phyloP scores from a whole-genome alignment of 73 alveolate genomes.

The Stentor coeruleus region DNA sequence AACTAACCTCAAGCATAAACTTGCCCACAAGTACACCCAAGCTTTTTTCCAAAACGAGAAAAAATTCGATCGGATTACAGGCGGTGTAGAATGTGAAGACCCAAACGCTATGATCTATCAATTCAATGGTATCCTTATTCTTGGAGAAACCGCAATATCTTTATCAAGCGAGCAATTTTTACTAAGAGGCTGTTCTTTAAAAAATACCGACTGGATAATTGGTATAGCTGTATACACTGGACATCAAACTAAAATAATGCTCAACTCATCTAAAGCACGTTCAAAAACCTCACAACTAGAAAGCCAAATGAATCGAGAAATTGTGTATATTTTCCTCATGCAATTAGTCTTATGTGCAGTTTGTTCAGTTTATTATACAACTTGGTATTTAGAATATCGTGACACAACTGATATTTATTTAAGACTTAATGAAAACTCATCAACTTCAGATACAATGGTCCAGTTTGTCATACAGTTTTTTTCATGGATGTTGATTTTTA shows the following conservation, averaged over 20 bases:
- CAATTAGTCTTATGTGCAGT: conserved; percentile 46
- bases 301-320: conserved; percentile 39
- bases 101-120: conserved; percentile 70
- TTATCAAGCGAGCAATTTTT: not conserved
- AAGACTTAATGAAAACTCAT: not conserved
- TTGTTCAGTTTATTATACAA: conserved; percentile 44
- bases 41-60: not conserved
- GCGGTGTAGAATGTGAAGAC: conserved; percentile 44
- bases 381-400: conserved; percentile 44
- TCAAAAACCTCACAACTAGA: conserved; percentile 70
- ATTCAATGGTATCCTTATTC: conserved; percentile 50
- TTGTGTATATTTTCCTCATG: conserved; percentile 53
- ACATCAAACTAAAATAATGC: conserved; percentile 68
- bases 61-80: not conserved
- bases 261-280: conserved; percentile 61
- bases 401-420: conserved; percentile 18
- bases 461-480: not conserved
- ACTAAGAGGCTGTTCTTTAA: conserved; percentile 78
- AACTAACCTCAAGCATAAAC: conserved; percentile 93
- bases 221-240: conserved; percentile 87
- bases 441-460: not conserved
- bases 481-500: not conserved
- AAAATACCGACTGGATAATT: conserved; percentile 89
- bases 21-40: no score
- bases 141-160: not conserved